phyloP scores from a whole-genome alignment of 225 moss, liverwort and hornwort genomes.

The Physcomitrium patens region DNA sequence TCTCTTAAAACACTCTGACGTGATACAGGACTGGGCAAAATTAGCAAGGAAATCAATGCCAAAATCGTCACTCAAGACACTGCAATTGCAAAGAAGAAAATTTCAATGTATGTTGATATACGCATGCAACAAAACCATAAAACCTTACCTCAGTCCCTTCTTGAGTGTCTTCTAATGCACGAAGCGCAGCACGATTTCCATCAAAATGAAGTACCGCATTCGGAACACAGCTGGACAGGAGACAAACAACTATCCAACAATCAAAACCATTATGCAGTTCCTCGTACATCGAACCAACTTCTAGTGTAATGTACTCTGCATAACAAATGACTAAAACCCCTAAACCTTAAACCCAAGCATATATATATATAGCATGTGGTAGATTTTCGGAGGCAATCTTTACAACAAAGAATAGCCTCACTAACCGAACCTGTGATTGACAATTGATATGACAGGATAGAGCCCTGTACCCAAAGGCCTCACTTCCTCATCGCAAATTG shows the following conservation, averaged over 20 bases:
- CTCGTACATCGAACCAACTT: slow-evolving; percentile 10
- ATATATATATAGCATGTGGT: not conserved
- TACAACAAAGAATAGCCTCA: not conserved
- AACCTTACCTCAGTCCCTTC: slow-evolving; percentile 73
- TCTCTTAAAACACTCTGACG: slow-evolving; percentile 10
- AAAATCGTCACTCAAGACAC: slow-evolving; percentile 19
- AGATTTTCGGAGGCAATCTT: slow-evolving; percentile 3
- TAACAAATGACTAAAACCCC: not conserved
- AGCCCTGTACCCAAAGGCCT: slow-evolving; percentile 92
- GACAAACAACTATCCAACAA: slow-evolving; percentile 18
- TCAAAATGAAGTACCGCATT: slow-evolving; percentile 88
- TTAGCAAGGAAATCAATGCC: not conserved
- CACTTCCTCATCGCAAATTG: slow-evolving; percentile 94
- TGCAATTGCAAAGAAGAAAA: not conserved
- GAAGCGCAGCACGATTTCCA: slow-evolving; percentile 71
- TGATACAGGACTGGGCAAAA: slow-evolving; percentile 2
- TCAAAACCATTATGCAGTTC: not conserved
- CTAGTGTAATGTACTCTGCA: slow-evolving; percentile 1
- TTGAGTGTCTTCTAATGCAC: slow-evolving; percentile 62
- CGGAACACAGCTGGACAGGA: slow-evolving; percentile 75
- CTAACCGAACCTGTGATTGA: slow-evolving; percentile 85
- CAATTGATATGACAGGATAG: slow-evolving; percentile 90
- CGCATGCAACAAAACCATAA: not conserved
- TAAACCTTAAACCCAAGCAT: too few relatives aligned
- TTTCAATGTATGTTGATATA: not conserved